Evolutionary conservation across 139 green algal species (phyloP).

Genomic region (Diplosphaera chodatii): DNA sequence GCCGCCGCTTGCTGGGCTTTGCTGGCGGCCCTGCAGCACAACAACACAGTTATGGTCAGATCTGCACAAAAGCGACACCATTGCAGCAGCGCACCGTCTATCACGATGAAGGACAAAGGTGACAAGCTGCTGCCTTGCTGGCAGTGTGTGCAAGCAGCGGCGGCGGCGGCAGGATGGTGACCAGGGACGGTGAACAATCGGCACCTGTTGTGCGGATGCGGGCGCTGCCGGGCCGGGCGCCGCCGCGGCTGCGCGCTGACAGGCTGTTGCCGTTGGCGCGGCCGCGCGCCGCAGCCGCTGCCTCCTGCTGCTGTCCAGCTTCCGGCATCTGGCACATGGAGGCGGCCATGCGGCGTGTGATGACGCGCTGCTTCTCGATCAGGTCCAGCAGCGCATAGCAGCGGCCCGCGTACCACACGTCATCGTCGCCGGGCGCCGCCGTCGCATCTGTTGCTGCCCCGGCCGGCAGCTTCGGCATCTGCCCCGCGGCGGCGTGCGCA

Average conservation of each 20-base stretch:
- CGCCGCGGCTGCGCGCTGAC: neutral
- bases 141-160: too few species aligned
- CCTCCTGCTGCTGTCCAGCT: constrained; percentile 1
- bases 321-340: constrained; percentile 11
- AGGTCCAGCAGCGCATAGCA: constrained; percentile 28
- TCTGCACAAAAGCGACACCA: too few species aligned
- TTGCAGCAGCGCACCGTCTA: too few species aligned
- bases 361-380: constrained; percentile 5
- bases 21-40: neutral
- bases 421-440: neutral
- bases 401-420: constrained; percentile 14
- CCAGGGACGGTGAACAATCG: too few species aligned
- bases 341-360: constrained; percentile 7
- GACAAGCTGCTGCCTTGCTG: too few species aligned
- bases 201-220: neutral
- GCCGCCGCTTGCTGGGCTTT: constrained; percentile 4
- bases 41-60: too few species aligned
- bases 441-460: neutral
- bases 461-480: neutral
- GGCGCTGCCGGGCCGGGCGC: constrained; percentile 1
- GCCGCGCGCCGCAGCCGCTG: neutral
- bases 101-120: too few species aligned
- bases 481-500: neutral
- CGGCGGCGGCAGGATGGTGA: too few species aligned
- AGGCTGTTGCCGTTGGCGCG: neutral